Evolutionary conservation across 306 rosid genomes (phyloP), one percentile per base, ranked within the genome.

Genomic region (Astragalus membranaceus): DNA sequence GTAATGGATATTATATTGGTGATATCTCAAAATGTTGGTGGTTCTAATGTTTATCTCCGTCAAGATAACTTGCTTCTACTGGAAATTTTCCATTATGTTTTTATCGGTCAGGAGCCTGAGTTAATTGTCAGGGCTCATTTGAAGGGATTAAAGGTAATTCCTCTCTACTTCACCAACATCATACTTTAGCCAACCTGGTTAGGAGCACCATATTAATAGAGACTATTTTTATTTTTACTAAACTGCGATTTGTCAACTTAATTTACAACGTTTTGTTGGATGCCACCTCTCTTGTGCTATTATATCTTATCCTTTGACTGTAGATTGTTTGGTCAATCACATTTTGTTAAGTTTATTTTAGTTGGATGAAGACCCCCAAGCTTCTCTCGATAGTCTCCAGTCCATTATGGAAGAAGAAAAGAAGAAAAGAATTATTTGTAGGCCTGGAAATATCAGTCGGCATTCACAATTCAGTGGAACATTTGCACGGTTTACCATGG

Each of bases 381-480:
- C 75, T 50, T 84, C 94, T 69, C 77, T 87, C 37, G 76, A 75
- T 49, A 79, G 94, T 83, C 97, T 90, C 75, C 85, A 87, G 82
- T 85, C 85, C 60, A 79, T 90, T 20, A 84, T 88, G 83, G 90
- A 93, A 73, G 88, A 89, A 75, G 94, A 90, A 79, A 78, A 82
- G 83, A 88, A 86, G 80, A 90, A 77, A 76, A 88, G 67, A 64
- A 78, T 69, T 72, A 82, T 72, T 39, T 74, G 58, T 53, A 86
- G 92, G 77, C 50, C 67, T 53, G 72, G 37, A 62, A 85, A 84
- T 74, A 47, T 81, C 50, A 73, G 64, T 75, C 89, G 89, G 39
- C 91, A 87, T 80, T 85, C 98, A 1, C 89, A 90, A 77, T 93
- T 90, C 74, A 83, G 88, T 53, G 97, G 92, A 78, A 93, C 97